A percentile compares a stretch with the other conserved stretches of the same genome.
These are phyloP conservation scores for Eutrema yunnanense DNA, from an alignment of 345 rosid genomes.

Conservation along the genomic window DNA sequence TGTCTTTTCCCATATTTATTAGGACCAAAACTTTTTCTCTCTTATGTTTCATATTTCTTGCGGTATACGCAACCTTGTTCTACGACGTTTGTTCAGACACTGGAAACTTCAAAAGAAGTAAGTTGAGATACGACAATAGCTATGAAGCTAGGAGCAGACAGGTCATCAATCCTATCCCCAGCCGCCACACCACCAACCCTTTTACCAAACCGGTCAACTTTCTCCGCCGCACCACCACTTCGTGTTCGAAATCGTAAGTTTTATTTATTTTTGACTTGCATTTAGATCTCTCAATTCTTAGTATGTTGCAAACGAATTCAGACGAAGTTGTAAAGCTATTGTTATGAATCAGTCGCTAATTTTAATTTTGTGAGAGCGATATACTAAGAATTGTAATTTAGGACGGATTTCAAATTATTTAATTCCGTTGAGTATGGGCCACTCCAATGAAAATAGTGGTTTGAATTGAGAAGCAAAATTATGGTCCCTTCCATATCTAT, in stretches of 20 bases:
- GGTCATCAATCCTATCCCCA: conserved; percentile 4
- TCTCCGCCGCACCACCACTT: neutral
- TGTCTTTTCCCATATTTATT: neutral
- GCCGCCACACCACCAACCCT: conserved; percentile 12
- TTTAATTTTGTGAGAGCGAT: neutral
- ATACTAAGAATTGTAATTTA: neutral
- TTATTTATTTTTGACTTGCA: neutral
- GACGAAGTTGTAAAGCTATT: neutral
- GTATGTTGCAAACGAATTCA: neutral
- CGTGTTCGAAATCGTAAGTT: neutral
- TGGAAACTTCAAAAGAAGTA: neutral
- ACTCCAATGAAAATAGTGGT: neutral
- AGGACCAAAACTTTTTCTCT: neutral
- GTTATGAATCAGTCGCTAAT: neutral
- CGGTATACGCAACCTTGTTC: neutral
- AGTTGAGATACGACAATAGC: neutral
- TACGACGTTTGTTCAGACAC: neutral
- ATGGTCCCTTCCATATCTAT: no score
- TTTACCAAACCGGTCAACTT: conserved; percentile 6
- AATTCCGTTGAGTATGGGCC: neutral
- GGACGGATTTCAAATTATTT: neutral
- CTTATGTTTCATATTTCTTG: neutral
- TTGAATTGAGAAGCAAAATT: neutral
- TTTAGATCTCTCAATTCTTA: neutral
- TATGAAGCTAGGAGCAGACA: neutral